Evolutionary conservation across 495 filamentous ascomycete species (phyloP), one percentile per base, ranked within the genome.

Genomic region (Penicillium malachiteum): DNA sequence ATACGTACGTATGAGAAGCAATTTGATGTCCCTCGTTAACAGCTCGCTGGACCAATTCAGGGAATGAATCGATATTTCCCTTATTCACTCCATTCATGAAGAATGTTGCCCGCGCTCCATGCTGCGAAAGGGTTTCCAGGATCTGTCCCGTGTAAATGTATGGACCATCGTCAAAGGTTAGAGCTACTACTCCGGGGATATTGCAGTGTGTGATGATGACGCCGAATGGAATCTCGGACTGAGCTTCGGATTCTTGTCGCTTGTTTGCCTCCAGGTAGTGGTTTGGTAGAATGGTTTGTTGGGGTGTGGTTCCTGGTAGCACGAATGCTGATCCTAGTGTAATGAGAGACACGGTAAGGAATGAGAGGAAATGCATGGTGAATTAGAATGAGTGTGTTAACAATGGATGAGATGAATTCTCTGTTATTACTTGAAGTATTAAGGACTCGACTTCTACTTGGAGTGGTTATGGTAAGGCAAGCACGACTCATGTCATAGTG

Each of bases 101-200:
- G 66, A 92, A 92, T 4, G 88, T 91, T 7, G 82, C 87, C 51
- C 81, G 84, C 41, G 80, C 83, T 13, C 75, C 71, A 57, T 84
- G 82, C 47, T 73, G 69, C 56, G 78, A 71, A 33, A 92, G 73
- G 33, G 84, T 75, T 61, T 90, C 83, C 1, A 92, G 74, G 1
- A 91, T 70, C 34, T 81, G 75, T 21, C 64, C 57, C 1, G 88
- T 91, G 65, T 86, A 90, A 18, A 80, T 71, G 39, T 76, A 85
- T 0, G 88, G 88, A 4, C 88, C 88, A 59, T 92, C 88, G 59
- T 92, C 88, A 65, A 84, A 91, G 9, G 88, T 90, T n/a, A 91
- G 59, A 33, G 88, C 88, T 42, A 91, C 79, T 37, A 81, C 79
- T 7, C 81, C 82, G 1, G 77, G 64, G 3, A 73, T 68, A 0